Conservation (phyloP, 2,329 filamentous ascomycete genomes). For the Phialophora tarda region DNA sequence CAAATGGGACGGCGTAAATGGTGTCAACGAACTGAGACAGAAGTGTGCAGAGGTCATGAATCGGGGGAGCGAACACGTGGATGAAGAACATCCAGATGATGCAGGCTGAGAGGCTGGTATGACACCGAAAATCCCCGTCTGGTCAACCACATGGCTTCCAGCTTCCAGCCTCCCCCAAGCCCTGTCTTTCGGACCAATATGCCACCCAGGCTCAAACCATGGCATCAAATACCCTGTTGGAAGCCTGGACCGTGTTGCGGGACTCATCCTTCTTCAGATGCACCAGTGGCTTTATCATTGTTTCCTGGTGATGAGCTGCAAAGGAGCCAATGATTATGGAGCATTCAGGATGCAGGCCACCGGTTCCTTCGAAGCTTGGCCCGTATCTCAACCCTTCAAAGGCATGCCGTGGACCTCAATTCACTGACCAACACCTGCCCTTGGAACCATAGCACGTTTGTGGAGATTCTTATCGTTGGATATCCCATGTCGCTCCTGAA, state of each 20-base stretch:
- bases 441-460: not conserved
- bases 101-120: constrained; percentile 1
- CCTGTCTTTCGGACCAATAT: not conserved
- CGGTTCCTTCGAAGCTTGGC: not conserved
- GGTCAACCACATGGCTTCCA: not conserved
- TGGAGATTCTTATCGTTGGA: not conserved
- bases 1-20: constrained; percentile 52
- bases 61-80: not conserved
- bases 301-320: not conserved
- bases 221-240: not conserved
- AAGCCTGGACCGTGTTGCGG: not conserved
- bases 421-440: not conserved
- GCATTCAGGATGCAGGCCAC: not conserved
- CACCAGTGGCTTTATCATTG: not conserved
- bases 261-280: not conserved
- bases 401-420: not conserved
- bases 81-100: constrained; percentile 14
- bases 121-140: not conserved
- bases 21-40: constrained; percentile 49
- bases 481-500: not conserved
- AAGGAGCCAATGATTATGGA: not conserved
- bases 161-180: not conserved
- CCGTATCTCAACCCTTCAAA: not conserved
- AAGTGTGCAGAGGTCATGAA: constrained; percentile 50
- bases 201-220: not conserved